phyloP scores from a whole-genome alignment of 2,329 filamentous ascomycete genomes.

The Penicillium palitans region DNA sequence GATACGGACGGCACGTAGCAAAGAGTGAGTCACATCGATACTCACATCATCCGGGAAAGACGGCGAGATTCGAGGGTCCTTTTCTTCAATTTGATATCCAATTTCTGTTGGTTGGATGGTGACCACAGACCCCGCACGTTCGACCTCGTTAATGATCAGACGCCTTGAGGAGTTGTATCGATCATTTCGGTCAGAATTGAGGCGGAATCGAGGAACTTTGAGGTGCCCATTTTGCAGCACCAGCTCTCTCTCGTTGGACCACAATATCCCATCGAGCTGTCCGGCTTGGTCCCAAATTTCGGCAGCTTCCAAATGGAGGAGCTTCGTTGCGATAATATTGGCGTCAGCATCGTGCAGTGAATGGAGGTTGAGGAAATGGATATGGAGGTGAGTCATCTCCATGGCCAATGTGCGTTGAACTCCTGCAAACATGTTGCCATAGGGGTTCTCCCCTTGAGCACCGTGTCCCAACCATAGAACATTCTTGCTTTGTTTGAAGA shows the following conservation, averaged over 20 bases:
- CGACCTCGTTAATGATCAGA: slow-evolving; percentile 18
- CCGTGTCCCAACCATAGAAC: slow-evolving; percentile 29
- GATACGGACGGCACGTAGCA: slow-evolving; percentile 18
- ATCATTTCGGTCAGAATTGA: slow-evolving; percentile 19
- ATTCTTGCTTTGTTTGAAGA: slow-evolving; percentile 23
- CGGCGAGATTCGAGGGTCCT: background rate
- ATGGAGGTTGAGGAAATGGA: slow-evolving; percentile 24
- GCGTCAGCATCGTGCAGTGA: slow-evolving; percentile 3
- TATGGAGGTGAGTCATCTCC: slow-evolving; percentile 24
- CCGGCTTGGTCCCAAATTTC: slow-evolving; percentile 20
- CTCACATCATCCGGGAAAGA: background rate
- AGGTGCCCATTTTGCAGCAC: slow-evolving; percentile 25
- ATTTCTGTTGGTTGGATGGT: slow-evolving; percentile 5
- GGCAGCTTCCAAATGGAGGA: slow-evolving; percentile 19
- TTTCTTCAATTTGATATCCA: slow-evolving; percentile 17
- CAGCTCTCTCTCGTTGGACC: slow-evolving; percentile 34
- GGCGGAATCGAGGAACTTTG: slow-evolving; percentile 33
- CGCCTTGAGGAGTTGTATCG: slow-evolving; percentile 28
- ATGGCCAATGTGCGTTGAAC: slow-evolving; percentile 22
- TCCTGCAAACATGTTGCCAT: slow-evolving; percentile 24
- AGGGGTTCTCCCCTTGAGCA: slow-evolving; percentile 24
- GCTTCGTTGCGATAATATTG: slow-evolving; percentile 10
- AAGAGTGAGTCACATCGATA: slow-evolving; percentile 14
- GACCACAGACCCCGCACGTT: slow-evolving; percentile 4
- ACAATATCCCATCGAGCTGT: slow-evolving; percentile 21